Base-by-base conservation (phyloP, 176 grass and related monocot species). In the Poa pratensis region DNA sequence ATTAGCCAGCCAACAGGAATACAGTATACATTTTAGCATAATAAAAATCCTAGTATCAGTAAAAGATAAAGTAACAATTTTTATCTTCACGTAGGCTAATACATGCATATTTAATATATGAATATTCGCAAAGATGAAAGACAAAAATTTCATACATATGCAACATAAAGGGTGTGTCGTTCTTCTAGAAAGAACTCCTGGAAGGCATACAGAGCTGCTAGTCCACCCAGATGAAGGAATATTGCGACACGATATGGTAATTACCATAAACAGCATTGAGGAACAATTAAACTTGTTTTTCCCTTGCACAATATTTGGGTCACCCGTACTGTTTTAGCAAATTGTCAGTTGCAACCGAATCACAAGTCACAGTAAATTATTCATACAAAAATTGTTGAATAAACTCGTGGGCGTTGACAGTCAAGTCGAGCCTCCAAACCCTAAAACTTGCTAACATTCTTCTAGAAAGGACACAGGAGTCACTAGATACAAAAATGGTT, bases 1-100 rank as follows among this genome's bases (percentile, higher is more conserved):
- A 39, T 94, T 65, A 94, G 88, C 40, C 70, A 88, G 39, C 35
- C 51, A 43, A 30, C 73, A 42, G 57, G 26, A 78, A 68, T 23
- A 50, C 13, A 15, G 23, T 49, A 50, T 57, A 54, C 45, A 66
- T 64, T 50, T 39, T 71, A 53, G 55, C 53, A 86, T 78, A 15
- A 83, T 64, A 46, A 59, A 70, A 26, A 82, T 66, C 16, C 7
- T 59, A 71, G 43, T 18, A 78, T 26, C 18, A 78, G 13, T 77
- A 73, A 72, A 72, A 65, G 13, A 54, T 32, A 8, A 80, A 66
- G 30, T 52, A 66, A 50, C 50, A 75, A n/a, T 18, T 10, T 16
- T 52, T 73, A n/a, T 74, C 45, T 75, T 62, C 23, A 61, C 20
- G 26, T 45, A 49, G 69, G 11, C 30, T 16, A 73, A 1, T 9